Evolutionary conservation across 257 asterid species (phyloP), one percentile per base, ranked within the genome.

Genomic region (Verbena officinalis): DNA sequence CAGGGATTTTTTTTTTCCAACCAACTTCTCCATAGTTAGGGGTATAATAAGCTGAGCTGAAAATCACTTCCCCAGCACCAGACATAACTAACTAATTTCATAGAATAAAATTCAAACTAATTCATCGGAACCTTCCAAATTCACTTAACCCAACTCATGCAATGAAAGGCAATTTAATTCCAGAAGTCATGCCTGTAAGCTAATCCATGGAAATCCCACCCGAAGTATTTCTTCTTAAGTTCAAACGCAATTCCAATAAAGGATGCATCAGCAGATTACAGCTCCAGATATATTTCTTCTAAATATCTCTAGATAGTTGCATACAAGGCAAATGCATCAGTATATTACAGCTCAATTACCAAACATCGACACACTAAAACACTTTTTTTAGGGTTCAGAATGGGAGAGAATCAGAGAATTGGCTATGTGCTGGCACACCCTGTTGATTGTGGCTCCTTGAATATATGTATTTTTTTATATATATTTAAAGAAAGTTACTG

Each of bases 341-440:
- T 1, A 43, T 6, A 13, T 57, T 38, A 12, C 39, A 34, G 36
- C 16, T 51, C 59, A 66, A 13, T 36, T 39, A 21, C 40, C 46
- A 15, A 20, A 27, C 17, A 51, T 27, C 39, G 33, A 27, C 2
- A 27, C 33, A 5, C 33, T 2, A 27, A 27, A 27, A 2, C 33
- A 27, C 33, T 27, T 5, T 2, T 27, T 5, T 78, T 75, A 71
- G 80, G 78, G 78, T 78, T 78, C 73, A 46, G 58, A 60, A 59
- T 39, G 81, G 80, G 59, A 38, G 19, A 54, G 16, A 44, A 59
- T 73, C 49, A 38, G 19, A 54, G 16, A 44, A 59, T 73, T 55
- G 45, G 44, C 65, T 73, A 64, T 59, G 4, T 51, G 69, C 33
- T 5, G 14, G 14, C 45, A 9, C 45, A 8, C 45, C 0, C 10